Conservation (phyloP, 805 yeast genomes). For the Dipodascus albidus region DNA sequence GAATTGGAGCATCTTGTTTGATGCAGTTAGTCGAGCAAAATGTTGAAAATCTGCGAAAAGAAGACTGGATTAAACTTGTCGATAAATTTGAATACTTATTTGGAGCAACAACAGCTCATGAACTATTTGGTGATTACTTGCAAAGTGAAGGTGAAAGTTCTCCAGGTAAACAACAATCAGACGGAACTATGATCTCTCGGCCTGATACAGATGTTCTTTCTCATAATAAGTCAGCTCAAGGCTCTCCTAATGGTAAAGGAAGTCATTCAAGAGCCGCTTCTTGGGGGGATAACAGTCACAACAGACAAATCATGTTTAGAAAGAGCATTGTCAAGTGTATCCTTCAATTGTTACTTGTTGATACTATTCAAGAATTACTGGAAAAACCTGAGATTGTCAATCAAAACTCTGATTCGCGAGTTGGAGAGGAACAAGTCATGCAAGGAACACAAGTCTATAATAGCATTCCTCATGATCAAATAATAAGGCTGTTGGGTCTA, state of each 20-base stretch:
- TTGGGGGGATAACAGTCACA: slow-evolving; percentile 16
- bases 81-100: slow-evolving; percentile 59
- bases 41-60: slow-evolving; percentile 43
- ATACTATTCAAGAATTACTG: slow-evolving; percentile 69
- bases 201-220: not conserved
- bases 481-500: slow-evolving; percentile 47
- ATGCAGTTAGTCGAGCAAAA: slow-evolving; percentile 69
- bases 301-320: slow-evolving; percentile 42
- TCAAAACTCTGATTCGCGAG: not conserved
- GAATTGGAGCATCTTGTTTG: slow-evolving; percentile 86
- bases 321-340: slow-evolving; percentile 87
- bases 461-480: slow-evolving; percentile 52
- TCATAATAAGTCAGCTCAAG: slow-evolving; percentile 4
- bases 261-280: not conserved
- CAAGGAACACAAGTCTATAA: slow-evolving; percentile 39
- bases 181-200: slow-evolving; percentile 6
- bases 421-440: slow-evolving; percentile 15
- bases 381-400: slow-evolving; percentile 36
- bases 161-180: slow-evolving; percentile 3
- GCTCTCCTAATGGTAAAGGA: not conserved
- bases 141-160: slow-evolving; percentile 27
- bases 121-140: slow-evolving; percentile 40
- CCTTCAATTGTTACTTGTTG: slow-evolving; percentile 78
- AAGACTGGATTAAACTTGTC: slow-evolving; percentile 68
- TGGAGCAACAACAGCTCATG: slow-evolving; percentile 74